These are phyloP conservation scores for Talaromyces adpressus DNA, from an alignment of 495 filamentous ascomycete species.

Conservation along the genomic window DNA sequence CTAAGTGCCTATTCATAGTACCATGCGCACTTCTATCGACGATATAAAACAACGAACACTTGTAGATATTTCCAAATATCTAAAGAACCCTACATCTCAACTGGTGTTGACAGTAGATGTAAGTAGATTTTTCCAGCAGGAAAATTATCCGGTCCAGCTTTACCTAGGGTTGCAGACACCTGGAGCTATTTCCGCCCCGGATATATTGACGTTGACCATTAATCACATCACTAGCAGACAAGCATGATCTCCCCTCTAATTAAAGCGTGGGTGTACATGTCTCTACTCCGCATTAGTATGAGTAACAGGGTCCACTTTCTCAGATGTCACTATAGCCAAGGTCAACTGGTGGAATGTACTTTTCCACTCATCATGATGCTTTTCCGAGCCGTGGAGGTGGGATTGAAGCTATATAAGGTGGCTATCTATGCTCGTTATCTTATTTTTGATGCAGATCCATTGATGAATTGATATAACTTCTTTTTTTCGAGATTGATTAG, in stretches of 20 bases:
- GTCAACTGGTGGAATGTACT: constrained; percentile 1
- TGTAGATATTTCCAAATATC: too few species aligned
- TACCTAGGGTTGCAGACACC: neutral
- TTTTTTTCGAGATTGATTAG: neutral
- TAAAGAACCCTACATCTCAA: neutral
- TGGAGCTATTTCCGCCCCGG: neutral
- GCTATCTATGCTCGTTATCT: neutral
- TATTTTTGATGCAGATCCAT: neutral
- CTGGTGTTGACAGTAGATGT: too few species aligned
- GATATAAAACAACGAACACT: too few species aligned
- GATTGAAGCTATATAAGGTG: neutral
- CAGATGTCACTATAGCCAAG: neutral
- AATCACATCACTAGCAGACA: neutral
- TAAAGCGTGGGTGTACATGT: neutral
- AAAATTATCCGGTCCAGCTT: neutral
- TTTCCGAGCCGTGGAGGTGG: neutral
- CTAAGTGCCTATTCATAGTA: too few species aligned
- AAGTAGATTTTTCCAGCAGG: neutral
- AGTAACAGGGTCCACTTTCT: neutral
- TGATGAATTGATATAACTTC: neutral
- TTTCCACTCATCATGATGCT: constrained; percentile 3
- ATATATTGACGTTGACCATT: neutral
- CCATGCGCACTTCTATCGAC: too few species aligned
- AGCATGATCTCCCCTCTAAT: neutral
- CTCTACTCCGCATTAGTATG: neutral